Conservation (phyloP, 2,329 filamentous ascomycete species). For the Fusarium bulbicola region DNA sequence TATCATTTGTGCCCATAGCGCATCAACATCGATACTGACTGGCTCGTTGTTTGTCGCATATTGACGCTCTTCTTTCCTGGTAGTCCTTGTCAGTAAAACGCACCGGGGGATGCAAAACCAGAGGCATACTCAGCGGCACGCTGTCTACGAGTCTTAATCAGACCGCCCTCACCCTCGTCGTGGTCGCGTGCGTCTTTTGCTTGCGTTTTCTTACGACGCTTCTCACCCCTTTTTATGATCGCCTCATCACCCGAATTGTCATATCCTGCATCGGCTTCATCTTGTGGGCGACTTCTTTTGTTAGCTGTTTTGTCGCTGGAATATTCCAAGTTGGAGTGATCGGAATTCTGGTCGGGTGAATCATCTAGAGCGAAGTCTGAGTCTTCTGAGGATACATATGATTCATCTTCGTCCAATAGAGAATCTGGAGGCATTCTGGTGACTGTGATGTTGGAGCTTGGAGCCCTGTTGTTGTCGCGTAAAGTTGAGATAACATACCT, state of each 20-base stretch:
- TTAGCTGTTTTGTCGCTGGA: conserved; percentile 42
- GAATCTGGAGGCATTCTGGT: conserved; percentile 55
- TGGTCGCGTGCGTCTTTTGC: conserved; percentile 49
- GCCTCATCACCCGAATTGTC: conserved; percentile 79
- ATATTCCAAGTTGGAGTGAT: conserved; percentile 61
- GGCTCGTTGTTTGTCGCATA: conserved; percentile 62
- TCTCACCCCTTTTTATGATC: conserved; percentile 70
- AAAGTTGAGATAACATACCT: not conserved
- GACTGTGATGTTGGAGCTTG: not conserved
- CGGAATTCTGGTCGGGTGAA: conserved; percentile 56
- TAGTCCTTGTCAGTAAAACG: conserved; percentile 10
- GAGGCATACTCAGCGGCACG: conserved; percentile 68
- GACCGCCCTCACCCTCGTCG: conserved; percentile 66
- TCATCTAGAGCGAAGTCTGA: conserved; percentile 76
- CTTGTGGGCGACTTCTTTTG: conserved; percentile 36
- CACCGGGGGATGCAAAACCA: not conserved
- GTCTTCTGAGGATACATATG: conserved; percentile 76
- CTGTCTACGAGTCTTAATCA: conserved; percentile 79
- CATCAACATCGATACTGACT: conserved; percentile 76
- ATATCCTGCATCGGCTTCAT: conserved; percentile 54
- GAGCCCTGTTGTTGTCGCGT: not conserved
- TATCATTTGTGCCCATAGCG: conserved; percentile 74
- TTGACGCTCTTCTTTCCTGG: conserved; percentile 66
- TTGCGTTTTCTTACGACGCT: conserved; percentile 58
- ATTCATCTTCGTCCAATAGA: conserved; percentile 59